Conservation (phyloP, 306 rosid species). For the Herpetospermum pedunculosum region DNA sequence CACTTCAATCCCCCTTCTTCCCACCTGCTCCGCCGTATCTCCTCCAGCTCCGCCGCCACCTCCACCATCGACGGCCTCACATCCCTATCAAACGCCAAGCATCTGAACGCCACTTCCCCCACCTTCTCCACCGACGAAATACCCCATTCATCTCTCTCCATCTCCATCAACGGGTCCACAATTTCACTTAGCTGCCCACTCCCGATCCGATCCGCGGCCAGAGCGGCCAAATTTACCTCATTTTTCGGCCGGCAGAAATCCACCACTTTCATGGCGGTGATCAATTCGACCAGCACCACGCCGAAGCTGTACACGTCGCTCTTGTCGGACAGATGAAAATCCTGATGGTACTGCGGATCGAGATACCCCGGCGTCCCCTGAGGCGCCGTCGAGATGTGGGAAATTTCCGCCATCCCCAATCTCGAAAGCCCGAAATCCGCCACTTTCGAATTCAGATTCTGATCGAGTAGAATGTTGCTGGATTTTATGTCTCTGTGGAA, state of each 20-base stretch:
- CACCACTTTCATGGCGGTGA: slow-evolving; percentile 67
- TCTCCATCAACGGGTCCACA: slow-evolving; percentile 49
- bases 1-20: slow-evolving; percentile 19
- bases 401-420: slow-evolving; percentile 59
- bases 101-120: slow-evolving; percentile 84
- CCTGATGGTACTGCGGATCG: slow-evolving; percentile 93
- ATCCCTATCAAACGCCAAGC: slow-evolving; percentile 83
- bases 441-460: slow-evolving; percentile 53
- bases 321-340: slow-evolving; percentile 83
- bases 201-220: slow-evolving; percentile 55
- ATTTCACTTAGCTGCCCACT: slow-evolving; percentile 56
- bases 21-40: slow-evolving; percentile 29
- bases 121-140: slow-evolving; percentile 45
- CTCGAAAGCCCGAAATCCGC: slow-evolving; percentile 97
- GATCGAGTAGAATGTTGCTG: slow-evolving; percentile 71
- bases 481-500: slow-evolving; percentile 89
- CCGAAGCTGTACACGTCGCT: slow-evolving; percentile 94
- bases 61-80: slow-evolving; percentile 90
- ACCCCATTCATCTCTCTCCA: slow-evolving; percentile 30
- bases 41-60: slow-evolving; percentile 70
- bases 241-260: slow-evolving; percentile 67
- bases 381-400: slow-evolving; percentile 88
- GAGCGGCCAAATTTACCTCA: slow-evolving; percentile 70
- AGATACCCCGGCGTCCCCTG: slow-evolving; percentile 97
- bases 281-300: slow-evolving; percentile 80